Conservation (phyloP, 192 early-diverging fungal species). For the Coemansia sp. region DNA sequence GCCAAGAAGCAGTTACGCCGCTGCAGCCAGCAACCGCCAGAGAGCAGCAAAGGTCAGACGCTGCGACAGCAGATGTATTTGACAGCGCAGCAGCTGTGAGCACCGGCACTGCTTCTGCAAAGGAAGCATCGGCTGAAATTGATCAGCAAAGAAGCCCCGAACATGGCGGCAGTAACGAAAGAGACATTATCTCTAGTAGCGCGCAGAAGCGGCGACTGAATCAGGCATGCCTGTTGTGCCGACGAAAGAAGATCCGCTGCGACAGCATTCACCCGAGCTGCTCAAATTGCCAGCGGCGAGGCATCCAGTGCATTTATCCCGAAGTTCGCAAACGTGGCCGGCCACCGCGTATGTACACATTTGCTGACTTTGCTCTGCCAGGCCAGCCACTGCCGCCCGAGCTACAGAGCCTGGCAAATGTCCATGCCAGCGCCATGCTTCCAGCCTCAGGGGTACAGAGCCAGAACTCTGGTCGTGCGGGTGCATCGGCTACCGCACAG, state of each 20-base stretch:
- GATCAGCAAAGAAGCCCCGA: constrained; percentile 1
- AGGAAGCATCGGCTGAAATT: background rate
- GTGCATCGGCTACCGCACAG: background rate
- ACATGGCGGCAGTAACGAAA: constrained; percentile 2
- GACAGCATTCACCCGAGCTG: constrained; percentile 51
- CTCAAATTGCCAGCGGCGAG: constrained; percentile 49
- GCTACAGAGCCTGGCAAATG: constrained; percentile 33
- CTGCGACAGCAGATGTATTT: background rate
- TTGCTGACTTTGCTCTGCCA: constrained; percentile 49
- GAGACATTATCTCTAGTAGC: constrained; percentile 6
- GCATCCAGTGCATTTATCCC: constrained; percentile 54
- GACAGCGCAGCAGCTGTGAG: background rate
- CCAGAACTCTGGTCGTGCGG: background rate
- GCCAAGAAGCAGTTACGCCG: constrained; percentile 2
- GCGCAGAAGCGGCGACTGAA: constrained; percentile 51
- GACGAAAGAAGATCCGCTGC: constrained; percentile 55
- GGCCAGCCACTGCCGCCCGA: constrained; percentile 53
- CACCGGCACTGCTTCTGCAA: background rate
- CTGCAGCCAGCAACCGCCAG: background rate
- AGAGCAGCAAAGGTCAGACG: background rate
- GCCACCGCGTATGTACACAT: constrained; percentile 54
- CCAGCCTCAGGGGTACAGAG: background rate
- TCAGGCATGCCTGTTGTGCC: constrained; percentile 52
- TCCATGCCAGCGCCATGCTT: constrained; percentile 45
- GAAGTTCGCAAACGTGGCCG: constrained; percentile 51